Percentiles rank a stretch among this genome's conserved stretches.
Evolutionary conservation across 192 early-diverging fungal genomes (phyloP).

Genomic region (Allomyces javanicus): DNA sequence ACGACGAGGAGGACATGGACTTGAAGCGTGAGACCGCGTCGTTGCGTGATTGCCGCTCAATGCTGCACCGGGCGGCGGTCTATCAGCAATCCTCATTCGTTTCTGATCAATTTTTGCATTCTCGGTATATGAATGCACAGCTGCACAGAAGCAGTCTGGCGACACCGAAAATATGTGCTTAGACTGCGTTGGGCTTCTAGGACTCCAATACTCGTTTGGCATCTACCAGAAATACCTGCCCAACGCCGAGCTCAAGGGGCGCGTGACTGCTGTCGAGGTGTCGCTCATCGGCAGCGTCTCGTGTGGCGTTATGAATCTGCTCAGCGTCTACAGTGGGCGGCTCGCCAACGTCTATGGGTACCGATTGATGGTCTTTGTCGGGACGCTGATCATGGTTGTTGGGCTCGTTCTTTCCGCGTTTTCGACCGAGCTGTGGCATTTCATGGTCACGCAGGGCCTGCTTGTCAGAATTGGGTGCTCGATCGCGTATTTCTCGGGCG

Average conservation of each 20-base stretch:
- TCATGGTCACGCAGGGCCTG: slow-evolving; percentile 51
- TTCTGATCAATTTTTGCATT: not conserved
- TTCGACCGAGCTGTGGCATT: slow-evolving; percentile 38
- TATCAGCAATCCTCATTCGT: not conserved
- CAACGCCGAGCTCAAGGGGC: not conserved
- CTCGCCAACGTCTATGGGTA: slow-evolving; percentile 14
- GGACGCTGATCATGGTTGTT: slow-evolving; percentile 17
- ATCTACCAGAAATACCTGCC: not conserved
- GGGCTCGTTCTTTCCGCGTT: slow-evolving; percentile 25
- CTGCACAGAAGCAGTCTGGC: no score
- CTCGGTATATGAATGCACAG: no score
- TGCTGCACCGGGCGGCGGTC: not conserved
- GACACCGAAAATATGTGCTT: no score
- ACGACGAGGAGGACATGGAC: no score
- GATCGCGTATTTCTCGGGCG: slow-evolving; percentile 40
- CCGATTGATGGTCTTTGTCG: slow-evolving; percentile 21
- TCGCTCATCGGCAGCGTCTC: not conserved
- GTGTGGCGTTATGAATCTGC: no score
- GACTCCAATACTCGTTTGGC: not conserved
- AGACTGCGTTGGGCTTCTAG: not conserved
- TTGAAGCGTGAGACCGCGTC: no score
- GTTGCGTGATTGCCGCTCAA: no score
- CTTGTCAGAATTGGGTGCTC: slow-evolving; percentile 52
- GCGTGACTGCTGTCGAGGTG: not conserved
- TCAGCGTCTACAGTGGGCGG: no score